These are phyloP conservation scores for Leersia perrieri DNA, from an alignment of 176 grass and related monocot genomes.

Conservation along the genomic window DNA sequence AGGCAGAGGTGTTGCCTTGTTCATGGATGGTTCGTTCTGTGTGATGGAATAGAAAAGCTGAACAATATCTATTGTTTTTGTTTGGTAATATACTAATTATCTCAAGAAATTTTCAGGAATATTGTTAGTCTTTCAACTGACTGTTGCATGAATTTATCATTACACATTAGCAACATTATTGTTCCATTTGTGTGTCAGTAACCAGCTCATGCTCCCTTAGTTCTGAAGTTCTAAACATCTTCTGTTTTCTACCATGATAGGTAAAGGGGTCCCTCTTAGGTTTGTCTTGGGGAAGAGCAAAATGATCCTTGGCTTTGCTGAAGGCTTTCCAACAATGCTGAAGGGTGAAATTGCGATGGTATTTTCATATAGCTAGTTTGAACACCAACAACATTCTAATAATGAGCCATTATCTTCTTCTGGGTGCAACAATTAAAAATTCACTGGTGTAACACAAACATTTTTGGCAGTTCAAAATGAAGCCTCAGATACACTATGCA, in stretches of 20 bases:
- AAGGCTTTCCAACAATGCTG: conserved; percentile 87
- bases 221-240: conserved; percentile 17
- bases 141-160: neutral
- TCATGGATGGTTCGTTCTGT: neutral
- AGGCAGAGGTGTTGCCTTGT: neutral
- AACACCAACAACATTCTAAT: conserved; percentile 12
- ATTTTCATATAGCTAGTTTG: conserved; percentile 30
- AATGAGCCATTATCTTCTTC: neutral
- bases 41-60: neutral
- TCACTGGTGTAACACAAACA: neutral
- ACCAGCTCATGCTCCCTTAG: neutral
- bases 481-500: conserved; percentile 87
- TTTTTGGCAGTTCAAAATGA: conserved; percentile 92
- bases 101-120: neutral
- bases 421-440: conserved; percentile 6
- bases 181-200: conserved; percentile 14
- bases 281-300: conserved; percentile 92
- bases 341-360: conserved; percentile 95
- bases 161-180: conserved; percentile 8
- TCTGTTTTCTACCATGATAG: conserved; percentile 49
- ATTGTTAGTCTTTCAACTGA: conserved; percentile 4
- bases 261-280: conserved; percentile 80
- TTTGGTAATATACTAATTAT: neutral
- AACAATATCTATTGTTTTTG: neutral
- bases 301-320: conserved; percentile 92